phyloP scores from a whole-genome alignment of 2,329 filamentous ascomycete species.

The Harringtonia aguacate region DNA sequence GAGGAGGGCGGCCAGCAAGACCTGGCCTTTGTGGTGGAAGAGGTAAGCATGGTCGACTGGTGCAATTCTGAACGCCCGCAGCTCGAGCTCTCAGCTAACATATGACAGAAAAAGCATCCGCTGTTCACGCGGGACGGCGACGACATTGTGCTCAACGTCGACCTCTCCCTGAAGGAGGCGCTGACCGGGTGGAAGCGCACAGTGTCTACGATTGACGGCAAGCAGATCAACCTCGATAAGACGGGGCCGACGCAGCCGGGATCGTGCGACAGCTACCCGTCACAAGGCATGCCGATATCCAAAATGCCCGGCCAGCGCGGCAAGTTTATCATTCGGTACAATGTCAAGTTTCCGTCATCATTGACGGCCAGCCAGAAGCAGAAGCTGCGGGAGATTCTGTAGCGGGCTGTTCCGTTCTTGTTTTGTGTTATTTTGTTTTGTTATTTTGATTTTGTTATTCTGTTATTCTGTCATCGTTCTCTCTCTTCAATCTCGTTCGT shows the following conservation, averaged over 20 bases:
- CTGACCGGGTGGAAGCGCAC: constrained; percentile 88
- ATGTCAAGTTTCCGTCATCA: constrained; percentile 80
- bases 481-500: too few species aligned
- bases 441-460: too few species aligned
- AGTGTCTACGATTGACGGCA: constrained; percentile 88
- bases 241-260: constrained; percentile 77
- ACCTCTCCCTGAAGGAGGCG: constrained; percentile 84
- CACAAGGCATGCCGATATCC: constrained; percentile 86
- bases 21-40: constrained; percentile 85
- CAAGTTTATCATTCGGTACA: constrained; percentile 81
- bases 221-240: constrained; percentile 70
- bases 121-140: constrained; percentile 81
- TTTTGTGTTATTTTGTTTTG: too few species aligned
- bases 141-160: constrained; percentile 68
- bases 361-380: constrained; percentile 72
- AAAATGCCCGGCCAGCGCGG: constrained; percentile 80
- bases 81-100: neutral
- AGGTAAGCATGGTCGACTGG: constrained; percentile 51
- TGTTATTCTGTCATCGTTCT: too few species aligned
- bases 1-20: constrained; percentile 94
- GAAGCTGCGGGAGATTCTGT: constrained; percentile 69
- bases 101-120: constrained; percentile 66
- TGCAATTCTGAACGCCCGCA: neutral
- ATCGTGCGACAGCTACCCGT: constrained; percentile 70
- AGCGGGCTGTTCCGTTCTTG: constrained; percentile 9